phyloP scores from a whole-genome alignment of 768 basidiomycete species.

The Rhodosporidiobolus sp. region DNA sequence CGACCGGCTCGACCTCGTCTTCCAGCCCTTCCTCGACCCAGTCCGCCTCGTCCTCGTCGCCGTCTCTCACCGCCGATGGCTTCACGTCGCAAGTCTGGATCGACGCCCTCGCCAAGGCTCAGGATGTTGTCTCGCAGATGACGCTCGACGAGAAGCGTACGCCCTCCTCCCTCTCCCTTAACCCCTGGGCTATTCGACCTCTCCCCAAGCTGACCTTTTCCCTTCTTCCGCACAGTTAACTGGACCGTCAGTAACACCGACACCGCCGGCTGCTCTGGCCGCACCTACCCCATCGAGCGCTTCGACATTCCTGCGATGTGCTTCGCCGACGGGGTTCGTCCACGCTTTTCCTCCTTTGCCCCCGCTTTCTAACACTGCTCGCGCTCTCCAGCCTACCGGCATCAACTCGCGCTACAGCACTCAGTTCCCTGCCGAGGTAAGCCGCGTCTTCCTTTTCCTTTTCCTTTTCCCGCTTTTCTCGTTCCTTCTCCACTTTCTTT shows the following conservation, averaged over 20 bases:
- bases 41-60: not conserved
- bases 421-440: slow-evolving; percentile 67
- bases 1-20: not conserved
- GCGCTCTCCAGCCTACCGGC: not conserved
- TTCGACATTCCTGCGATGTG: slow-evolving; percentile 80
- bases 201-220: not conserved
- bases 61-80: not conserved
- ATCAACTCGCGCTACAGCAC: slow-evolving; percentile 8
- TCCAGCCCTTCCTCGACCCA: no score
- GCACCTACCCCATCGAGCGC: slow-evolving; percentile 16
- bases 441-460: no score
- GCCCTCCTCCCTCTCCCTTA: not conserved
- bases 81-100: not conserved
- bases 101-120: slow-evolving; percentile 7
- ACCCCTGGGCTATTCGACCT: not conserved
- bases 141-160: slow-evolving; percentile 6
- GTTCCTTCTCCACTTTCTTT: no score
- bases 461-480: no score
- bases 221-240: not conserved
- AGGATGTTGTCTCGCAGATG: not conserved
- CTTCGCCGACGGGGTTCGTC: slow-evolving; percentile 78
- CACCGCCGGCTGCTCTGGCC: slow-evolving; percentile 4
- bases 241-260: not conserved
- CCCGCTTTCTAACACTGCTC: no score
- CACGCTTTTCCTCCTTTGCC: slow-evolving; percentile 21